Base-by-base conservation (phyloP, 768 basidiomycete genomes). In the Podaxis sp. region DNA sequence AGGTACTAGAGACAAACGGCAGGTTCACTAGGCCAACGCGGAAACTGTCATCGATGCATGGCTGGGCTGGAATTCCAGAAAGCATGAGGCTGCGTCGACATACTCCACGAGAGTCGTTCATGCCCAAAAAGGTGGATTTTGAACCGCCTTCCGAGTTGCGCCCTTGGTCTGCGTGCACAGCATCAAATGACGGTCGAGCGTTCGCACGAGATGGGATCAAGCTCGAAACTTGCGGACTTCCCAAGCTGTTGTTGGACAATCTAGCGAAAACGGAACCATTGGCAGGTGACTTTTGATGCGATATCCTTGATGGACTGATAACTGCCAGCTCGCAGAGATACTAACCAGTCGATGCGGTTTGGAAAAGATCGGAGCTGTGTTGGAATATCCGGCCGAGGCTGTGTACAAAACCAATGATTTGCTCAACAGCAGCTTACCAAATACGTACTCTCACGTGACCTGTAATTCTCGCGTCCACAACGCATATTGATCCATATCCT, bases 241-340 rank as follows among this genome's bases (percentile, higher is more conserved):
- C 54, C 54, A 56, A 56, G 54, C 13, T 33, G 24, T 33, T 54
- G 40, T 61, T 61, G 26, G 58, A 38, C 49, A 37, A 60, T 13
- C 40, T 36, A 36, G 20, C 40, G 40, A 54, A 53, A 41, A 46
- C 11, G 12, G 54, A 33, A 38, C 33, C 36, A 40, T 38, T 62
- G 60, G 60, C 60, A 62, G 60, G 33, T 56, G 60, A 37, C 59
- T 55, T 30, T 54, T 62, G 60, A 60, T 53, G 54, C 37, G 13
- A 38, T 24, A 40, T n/a, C 13, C 36, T 13, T 60, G 51, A 62
- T 62, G 54, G 40, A 49, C 40, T 62, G 60, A 62, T 56, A 46
- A 41, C 49, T 61, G 60, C 30, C 22, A 41, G 28, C 10, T 38
- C 44, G 17, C 44, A 36, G 44, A 60, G 60, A 55, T 62, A 62